These are phyloP conservation scores for Selaginella tamariscina DNA, from an alignment of 75 land plant species.

Conservation along the genomic window DNA sequence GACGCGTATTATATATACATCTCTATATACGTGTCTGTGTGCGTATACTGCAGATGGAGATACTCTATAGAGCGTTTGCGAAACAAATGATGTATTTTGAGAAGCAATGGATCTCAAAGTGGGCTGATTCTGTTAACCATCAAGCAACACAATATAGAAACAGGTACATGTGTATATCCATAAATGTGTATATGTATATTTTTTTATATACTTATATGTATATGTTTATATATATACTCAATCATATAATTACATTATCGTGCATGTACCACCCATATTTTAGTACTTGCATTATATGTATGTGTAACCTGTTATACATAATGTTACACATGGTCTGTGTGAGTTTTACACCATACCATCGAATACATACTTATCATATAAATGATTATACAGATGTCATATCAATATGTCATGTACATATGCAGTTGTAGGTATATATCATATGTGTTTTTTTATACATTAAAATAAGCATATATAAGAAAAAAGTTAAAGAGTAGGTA, in stretches of 20 bases:
- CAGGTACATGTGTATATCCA: conserved; percentile 16
- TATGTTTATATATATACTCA: not conserved
- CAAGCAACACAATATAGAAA: conserved; percentile 21
- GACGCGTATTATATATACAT: not conserved
- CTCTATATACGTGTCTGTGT: not conserved
- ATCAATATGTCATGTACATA: no score
- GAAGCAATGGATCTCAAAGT: conserved; percentile 19
- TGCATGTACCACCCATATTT: no score
- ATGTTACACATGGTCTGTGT: no score
- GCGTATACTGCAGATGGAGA: conserved; percentile 23
- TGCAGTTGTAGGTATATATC: no score
- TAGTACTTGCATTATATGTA: no score
- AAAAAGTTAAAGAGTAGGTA: no score
- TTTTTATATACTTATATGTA: not conserved
- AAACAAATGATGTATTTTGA: conserved; percentile 31
- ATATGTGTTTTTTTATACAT: no score
- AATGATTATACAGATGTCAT: no score
- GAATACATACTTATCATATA: no score
- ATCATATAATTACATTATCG: not conserved
- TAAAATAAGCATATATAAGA: no score
- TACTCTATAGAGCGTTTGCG: conserved; percentile 21
- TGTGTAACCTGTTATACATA: no score
- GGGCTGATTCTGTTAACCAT: conserved; percentile 25
- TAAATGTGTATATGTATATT: not conserved
- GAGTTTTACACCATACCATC: no score